Evolutionary conservation across 805 yeast species (phyloP).

Genomic region (Candida easanensis): DNA sequence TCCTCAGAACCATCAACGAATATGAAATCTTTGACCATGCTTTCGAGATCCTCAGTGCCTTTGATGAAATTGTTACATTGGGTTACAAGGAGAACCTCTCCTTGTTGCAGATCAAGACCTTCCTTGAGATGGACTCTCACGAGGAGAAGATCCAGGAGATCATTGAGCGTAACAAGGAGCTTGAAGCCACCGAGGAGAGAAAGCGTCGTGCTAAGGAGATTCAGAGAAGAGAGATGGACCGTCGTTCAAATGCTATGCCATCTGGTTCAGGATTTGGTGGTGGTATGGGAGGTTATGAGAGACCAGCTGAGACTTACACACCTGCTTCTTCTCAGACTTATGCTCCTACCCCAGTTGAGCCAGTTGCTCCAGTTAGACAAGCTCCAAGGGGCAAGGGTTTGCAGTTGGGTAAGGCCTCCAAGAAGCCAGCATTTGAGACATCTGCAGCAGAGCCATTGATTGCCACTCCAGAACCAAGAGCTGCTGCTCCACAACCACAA

Average conservation of each 20-base stretch:
- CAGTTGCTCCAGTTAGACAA: constrained; percentile 16
- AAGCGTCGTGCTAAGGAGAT: constrained; percentile 91
- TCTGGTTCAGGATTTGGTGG: constrained; percentile 11
- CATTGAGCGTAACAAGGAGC: constrained; percentile 93
- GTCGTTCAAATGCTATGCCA: constrained; percentile 29
- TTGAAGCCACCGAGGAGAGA: constrained; percentile 96
- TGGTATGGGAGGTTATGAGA: constrained; percentile 3
- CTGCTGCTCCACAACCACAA: constrained; percentile 3
- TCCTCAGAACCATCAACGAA: constrained; percentile 73
- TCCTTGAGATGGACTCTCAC: constrained; percentile 95
- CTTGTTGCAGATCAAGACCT: constrained; percentile 77
- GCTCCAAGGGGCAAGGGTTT: constrained; percentile 64
- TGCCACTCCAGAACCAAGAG: constrained; percentile 27
- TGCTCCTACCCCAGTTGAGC: constrained; percentile 26
- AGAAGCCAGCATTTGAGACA: constrained; percentile 21
- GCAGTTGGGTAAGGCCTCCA: constrained; percentile 61
- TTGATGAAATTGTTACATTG: constrained; percentile 87
- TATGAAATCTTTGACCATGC: constrained; percentile 79
- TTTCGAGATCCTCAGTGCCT: constrained; percentile 85
- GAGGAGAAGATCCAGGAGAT: constrained; percentile 98
- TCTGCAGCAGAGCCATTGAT: constrained; percentile 31
- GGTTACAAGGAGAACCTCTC: constrained; percentile 90
- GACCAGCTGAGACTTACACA: constrained; percentile 15
- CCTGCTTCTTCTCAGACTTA: constrained; percentile 12
- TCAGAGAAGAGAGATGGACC: constrained; percentile 73